A percentile compares a stretch with the other conserved stretches of the same genome.
Evolutionary conservation across 169 alveolate genomes (phyloP).

Genomic region (Plasmodium cynomolgi): DNA sequence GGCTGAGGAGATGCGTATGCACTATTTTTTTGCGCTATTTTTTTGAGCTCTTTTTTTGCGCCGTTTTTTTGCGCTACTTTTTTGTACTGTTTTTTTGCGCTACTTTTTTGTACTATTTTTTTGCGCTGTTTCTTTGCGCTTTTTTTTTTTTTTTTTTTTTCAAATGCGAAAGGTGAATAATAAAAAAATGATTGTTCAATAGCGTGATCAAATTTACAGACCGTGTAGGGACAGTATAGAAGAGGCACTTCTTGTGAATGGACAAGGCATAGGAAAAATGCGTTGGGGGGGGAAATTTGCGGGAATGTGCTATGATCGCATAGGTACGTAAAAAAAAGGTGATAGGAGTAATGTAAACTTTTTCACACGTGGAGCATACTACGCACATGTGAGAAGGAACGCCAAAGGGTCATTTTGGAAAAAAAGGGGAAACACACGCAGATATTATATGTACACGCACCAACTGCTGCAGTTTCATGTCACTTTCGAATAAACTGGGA

Average conservation of each 20-base stretch:
- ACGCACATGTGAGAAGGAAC: not conserved
- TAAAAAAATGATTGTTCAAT: not conserved
- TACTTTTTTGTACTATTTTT: not conserved
- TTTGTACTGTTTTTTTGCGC: not conserved
- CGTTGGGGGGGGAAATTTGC: not conserved
- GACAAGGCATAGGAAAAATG: not conserved
- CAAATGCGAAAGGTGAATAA: not conserved
- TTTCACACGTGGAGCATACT: not conserved
- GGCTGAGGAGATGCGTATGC: not conserved
- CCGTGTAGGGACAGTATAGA: not conserved
- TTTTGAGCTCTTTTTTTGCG: not conserved
- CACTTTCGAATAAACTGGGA: not conserved
- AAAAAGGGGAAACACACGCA: not conserved
- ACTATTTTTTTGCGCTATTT: not conserved
- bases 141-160: not conserved
- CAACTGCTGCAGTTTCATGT: not conserved
- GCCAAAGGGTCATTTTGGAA: not conserved
- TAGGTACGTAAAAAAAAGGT: not conserved
- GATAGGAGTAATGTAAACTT: not conserved
- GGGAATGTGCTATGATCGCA: not conserved
- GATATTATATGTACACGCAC: not conserved
- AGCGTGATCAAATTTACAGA: not conserved
- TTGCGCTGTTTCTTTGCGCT: not conserved
- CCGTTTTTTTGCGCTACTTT: not conserved
- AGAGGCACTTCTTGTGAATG: not conserved